Evolutionary conservation across 805 yeast genomes (phyloP).

Genomic region (Cyberlindnera mycetangii): DNA sequence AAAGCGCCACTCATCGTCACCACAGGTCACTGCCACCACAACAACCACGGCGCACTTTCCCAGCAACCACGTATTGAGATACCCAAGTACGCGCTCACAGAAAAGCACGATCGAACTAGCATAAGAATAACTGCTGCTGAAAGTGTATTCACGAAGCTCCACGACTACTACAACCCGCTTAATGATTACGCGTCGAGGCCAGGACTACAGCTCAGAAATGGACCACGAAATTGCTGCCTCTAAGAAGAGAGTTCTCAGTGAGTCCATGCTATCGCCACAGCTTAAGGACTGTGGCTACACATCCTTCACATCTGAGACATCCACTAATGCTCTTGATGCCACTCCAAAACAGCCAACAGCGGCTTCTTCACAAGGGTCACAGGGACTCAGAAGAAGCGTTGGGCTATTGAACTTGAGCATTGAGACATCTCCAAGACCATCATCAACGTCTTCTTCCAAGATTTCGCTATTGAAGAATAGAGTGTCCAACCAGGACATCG

Average conservation of each 20-base stretch:
- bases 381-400: constrained; percentile 47
- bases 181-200: constrained; percentile 19
- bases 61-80: neutral
- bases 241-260: constrained; percentile 27
- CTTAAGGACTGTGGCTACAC: constrained; percentile 20
- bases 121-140: too few species aligned
- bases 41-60: neutral
- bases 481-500: constrained; percentile 16
- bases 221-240: constrained; percentile 10
- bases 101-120: too few species aligned
- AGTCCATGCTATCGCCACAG: constrained; percentile 28
- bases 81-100: neutral
- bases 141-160: neutral
- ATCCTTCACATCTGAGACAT: constrained; percentile 6
- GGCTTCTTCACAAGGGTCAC: constrained; percentile 30
- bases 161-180: neutral
- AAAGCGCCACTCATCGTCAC: constrained; percentile 1
- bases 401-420: constrained; percentile 49
- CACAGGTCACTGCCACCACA: neutral
- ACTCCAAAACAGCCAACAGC: constrained; percentile 24
- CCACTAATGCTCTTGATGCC: constrained; percentile 11
- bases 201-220: neutral
- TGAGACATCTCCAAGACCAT: constrained; percentile 33
- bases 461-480: constrained; percentile 22
- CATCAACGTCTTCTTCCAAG: constrained; percentile 23